Evolutionary conservation across 805 yeast species (phyloP).

Genomic region (Wickerhamiella vanderwaltii): DNA sequence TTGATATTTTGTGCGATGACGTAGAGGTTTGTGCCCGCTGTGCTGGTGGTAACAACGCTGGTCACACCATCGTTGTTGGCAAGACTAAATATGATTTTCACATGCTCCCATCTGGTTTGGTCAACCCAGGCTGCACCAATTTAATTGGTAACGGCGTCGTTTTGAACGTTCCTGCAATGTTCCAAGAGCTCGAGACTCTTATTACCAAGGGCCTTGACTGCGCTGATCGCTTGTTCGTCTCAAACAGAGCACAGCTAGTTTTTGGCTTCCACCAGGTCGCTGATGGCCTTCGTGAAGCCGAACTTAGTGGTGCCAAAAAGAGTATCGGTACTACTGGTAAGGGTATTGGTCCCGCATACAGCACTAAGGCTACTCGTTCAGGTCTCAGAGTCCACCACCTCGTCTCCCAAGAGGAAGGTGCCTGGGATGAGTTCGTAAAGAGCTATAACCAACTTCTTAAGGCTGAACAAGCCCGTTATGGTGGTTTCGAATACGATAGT

Average conservation of each 20-base stretch:
- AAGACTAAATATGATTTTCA: conserved; percentile 91
- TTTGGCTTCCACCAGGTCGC: conserved; percentile 97
- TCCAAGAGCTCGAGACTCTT: conserved; percentile 69
- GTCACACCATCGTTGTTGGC: conserved; percentile 93
- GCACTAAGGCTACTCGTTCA: conserved; percentile 92
- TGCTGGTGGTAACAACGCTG: conserved; percentile 97
- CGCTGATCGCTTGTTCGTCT: conserved; percentile 65
- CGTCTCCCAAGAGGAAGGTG: conserved; percentile 74
- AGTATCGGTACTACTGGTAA: conserved; percentile 96
- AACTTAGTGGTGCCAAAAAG: conserved; percentile 66
- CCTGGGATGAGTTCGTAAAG: conserved; percentile 83
- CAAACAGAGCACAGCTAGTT: conserved; percentile 91
- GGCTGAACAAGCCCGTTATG: conserved; percentile 81
- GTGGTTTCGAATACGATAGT: conserved; percentile 77
- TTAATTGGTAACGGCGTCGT: conserved; percentile 95
- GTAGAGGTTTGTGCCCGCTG: conserved; percentile 96
- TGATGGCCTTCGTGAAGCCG: conserved; percentile 89
- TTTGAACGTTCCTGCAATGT: conserved; percentile 85
- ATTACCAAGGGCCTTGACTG: conserved; percentile 70
- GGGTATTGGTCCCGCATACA: conserved; percentile 97
- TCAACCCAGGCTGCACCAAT: conserved; percentile 82
- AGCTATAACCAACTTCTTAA: conserved; percentile 65
- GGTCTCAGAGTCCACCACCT: conserved; percentile 95
- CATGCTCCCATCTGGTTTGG: conserved; percentile 97
- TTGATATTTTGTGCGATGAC: conserved; percentile 85